phyloP scores from a whole-genome alignment of 2,329 filamentous ascomycete genomes.

The Alternaria hordeiaustralica region DNA sequence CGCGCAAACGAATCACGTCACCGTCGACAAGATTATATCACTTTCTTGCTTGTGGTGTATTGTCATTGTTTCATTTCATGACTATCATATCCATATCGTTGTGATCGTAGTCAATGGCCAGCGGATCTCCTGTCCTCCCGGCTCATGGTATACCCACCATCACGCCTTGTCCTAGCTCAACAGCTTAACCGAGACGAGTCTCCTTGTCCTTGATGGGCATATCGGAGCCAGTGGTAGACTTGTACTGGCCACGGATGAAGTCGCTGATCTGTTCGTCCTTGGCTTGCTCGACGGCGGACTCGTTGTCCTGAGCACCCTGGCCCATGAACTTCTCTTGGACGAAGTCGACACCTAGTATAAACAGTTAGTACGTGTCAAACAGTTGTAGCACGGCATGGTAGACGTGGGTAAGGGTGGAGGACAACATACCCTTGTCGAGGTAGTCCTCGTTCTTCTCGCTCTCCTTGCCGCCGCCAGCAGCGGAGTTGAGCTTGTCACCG shows the following conservation, averaged over 20 bases:
- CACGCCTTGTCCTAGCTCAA: neutral
- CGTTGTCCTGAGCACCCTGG: slow-evolving; percentile 66
- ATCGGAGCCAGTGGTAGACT: slow-evolving; percentile 70
- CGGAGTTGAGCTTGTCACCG: slow-evolving; percentile 72
- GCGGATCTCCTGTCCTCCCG: slow-evolving; percentile 17
- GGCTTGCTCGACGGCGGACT: slow-evolving; percentile 74
- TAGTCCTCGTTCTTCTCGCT: slow-evolving; percentile 82
- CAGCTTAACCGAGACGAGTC: slow-evolving; percentile 31
- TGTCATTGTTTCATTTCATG: slow-evolving; percentile 10
- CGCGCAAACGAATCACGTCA: neutral
- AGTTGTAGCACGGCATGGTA: slow-evolving; percentile 1
- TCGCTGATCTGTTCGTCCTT: slow-evolving; percentile 83
- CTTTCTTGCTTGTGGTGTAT: neutral
- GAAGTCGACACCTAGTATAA: slow-evolving; percentile 70
- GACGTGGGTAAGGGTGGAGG: neutral
- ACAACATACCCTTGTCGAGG: slow-evolving; percentile 75
- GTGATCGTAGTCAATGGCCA: slow-evolving; percentile 10
- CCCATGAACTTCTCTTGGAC: slow-evolving; percentile 78
- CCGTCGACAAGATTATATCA: neutral
- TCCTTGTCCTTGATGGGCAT: slow-evolving; percentile 75
- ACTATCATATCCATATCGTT: slow-evolving; percentile 14
- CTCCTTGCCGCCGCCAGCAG: slow-evolving; percentile 74
- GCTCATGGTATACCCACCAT: neutral
- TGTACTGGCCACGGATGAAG: slow-evolving; percentile 74
- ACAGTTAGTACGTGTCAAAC: slow-evolving; percentile 1